Evolutionary conservation across 2,329 filamentous ascomycete genomes (phyloP).

Genomic region (Curvularia spicifera): DNA sequence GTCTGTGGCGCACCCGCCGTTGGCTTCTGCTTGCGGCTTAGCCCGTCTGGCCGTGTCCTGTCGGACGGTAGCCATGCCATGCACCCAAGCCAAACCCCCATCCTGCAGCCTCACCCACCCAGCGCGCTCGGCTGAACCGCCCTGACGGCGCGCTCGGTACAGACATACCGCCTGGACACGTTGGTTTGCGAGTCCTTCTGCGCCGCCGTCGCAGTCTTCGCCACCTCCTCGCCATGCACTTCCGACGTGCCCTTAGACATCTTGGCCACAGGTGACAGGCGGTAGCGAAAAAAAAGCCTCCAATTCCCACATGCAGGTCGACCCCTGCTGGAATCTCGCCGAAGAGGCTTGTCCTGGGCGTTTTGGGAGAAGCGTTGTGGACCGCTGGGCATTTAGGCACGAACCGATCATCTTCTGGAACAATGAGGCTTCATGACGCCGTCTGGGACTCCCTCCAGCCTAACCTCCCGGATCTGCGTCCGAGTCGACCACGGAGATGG

Average conservation of each 20-base stretch:
- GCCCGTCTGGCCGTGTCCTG: too few species aligned
- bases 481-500: slow-evolving; percentile 32
- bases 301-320: slow-evolving; percentile 25
- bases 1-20: slow-evolving; percentile 29
- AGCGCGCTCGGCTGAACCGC: background rate
- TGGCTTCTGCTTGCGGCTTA: slow-evolving; percentile 3
- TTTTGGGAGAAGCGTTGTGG: slow-evolving; percentile 28
- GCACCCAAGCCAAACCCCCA: background rate
- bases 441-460: slow-evolving; percentile 16
- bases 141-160: background rate
- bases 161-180: too few species aligned
- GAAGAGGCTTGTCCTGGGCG: slow-evolving; percentile 23
- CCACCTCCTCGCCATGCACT: background rate
- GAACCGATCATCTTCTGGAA: slow-evolving; percentile 27
- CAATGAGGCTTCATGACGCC: slow-evolving; percentile 21
- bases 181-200: too few species aligned
- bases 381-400: slow-evolving; percentile 18
- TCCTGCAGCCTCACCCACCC: background rate
- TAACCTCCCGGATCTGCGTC: slow-evolving; percentile 40
- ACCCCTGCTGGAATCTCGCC: slow-evolving; percentile 31
- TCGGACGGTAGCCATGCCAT: too few species aligned
- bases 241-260: slow-evolving; percentile 8
- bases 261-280: slow-evolving; percentile 22
- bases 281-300: slow-evolving; percentile 28
- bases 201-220: background rate